A percentile compares a stretch with the other conserved stretches of the same genome.
Conservation (phyloP, 2,329 filamentous ascomycete genomes). For the Epichloe glyceriae region DNA sequence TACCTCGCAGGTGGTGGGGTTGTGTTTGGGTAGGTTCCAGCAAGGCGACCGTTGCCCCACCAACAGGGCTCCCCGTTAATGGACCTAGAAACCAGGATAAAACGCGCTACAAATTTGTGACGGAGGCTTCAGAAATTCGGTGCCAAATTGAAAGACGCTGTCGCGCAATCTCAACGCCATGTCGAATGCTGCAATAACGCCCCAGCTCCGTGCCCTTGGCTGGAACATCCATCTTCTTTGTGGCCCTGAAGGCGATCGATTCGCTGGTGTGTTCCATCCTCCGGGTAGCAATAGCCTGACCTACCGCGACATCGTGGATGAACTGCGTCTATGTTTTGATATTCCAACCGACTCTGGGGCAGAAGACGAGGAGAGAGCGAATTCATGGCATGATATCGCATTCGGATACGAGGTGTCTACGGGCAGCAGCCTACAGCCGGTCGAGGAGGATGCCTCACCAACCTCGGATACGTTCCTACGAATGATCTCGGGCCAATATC, state of each 20-base stretch:
- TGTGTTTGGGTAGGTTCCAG: no score
- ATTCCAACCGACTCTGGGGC: background rate
- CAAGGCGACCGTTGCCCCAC: no score
- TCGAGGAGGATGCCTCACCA: no score
- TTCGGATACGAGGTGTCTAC: background rate
- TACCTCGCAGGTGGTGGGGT: no score
- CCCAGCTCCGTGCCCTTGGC: background rate
- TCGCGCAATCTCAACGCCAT: background rate
- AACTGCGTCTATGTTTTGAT: conserved; percentile 10
- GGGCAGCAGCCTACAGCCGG: no score
- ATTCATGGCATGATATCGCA: conserved; percentile 3
- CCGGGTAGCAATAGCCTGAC: conserved; percentile 3
- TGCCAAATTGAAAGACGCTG: background rate
- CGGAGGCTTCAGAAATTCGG: no score
- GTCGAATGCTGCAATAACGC: background rate
- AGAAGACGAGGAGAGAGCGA: background rate
- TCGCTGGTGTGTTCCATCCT: background rate
- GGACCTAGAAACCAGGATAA: no score
- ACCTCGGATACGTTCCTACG: background rate
- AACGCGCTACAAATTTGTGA: no score
- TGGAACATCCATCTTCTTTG: background rate
- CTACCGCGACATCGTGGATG: conserved; percentile 8
- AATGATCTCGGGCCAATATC: background rate
- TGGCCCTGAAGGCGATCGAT: background rate
- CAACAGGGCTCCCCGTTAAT: no score